Percentiles rank a stretch among this genome's conserved stretches.
Conservation (phyloP, 345 rosid species). For the Eucalyptus erythrocorys region DNA sequence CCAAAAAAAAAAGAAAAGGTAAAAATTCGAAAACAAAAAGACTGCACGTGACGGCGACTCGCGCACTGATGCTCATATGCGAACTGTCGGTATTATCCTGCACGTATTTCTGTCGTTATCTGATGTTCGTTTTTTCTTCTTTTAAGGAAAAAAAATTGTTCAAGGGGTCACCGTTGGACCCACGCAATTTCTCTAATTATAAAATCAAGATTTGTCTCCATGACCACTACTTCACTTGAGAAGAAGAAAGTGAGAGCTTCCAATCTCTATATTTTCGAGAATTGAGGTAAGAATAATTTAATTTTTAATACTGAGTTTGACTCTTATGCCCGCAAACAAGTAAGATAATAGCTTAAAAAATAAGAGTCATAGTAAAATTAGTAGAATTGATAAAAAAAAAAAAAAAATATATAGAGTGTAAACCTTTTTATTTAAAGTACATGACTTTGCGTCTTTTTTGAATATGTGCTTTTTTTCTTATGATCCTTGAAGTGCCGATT, state of each 20-base stretch:
- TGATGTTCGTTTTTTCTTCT: neutral
- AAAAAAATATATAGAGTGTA: too few species aligned
- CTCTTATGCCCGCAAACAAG: accelerated
- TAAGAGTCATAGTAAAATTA: accelerated
- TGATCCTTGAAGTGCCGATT: neutral
- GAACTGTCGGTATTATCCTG: slow-evolving; percentile 2
- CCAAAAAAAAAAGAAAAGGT: neutral
- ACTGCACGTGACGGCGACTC: slow-evolving; percentile 8
- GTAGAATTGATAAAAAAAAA: accelerated
- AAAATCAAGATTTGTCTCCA: too few species aligned
- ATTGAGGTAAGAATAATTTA: too few species aligned
- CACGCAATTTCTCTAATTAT: neutral
- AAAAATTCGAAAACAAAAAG: neutral
- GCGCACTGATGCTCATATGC: neutral
- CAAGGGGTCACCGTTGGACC: neutral
- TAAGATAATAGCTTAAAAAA: accelerated
- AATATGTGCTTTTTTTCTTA: accelerated
- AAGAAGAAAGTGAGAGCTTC: accelerated
- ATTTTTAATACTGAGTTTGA: accelerated
- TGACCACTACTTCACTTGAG: too few species aligned
- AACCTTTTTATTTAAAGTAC: neutral
- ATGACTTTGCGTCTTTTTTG: accelerated
- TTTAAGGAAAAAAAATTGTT: neutral
- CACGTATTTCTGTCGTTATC: neutral
- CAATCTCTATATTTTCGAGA: too few species aligned